A percentile compares a stretch with the other conserved stretches of the same genome.
Conservation (phyloP, 129 eudicot genomes). For the Mikania micrantha region DNA sequence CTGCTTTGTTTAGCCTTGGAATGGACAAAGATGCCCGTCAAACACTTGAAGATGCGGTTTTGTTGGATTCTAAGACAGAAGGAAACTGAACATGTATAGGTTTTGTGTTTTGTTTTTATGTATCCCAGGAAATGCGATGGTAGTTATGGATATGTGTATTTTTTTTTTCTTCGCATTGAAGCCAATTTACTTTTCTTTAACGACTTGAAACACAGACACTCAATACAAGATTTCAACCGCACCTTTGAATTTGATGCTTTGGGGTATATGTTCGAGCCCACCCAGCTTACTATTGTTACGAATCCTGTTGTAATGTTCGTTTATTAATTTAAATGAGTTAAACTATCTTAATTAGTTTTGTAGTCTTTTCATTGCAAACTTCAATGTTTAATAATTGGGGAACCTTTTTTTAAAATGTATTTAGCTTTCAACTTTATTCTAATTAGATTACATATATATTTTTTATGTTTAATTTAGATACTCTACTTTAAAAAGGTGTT, state of each 20-base stretch:
- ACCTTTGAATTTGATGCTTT: no score
- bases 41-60: constrained; percentile 54
- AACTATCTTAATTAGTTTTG: not conserved
- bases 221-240: no score
- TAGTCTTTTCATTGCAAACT: not conserved
- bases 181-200: no score
- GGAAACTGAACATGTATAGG: constrained; percentile 9
- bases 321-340: constrained; percentile 14
- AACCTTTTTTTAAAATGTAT: no score
- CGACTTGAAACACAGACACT: no score
- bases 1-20: constrained; percentile 68
- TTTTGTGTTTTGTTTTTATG: constrained; percentile 11
- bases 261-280: no score
- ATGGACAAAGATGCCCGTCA: constrained; percentile 79
- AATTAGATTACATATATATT: no score
- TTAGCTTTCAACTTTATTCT: no score
- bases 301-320: constrained; percentile 18
- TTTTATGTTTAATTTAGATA: no score
- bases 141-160: constrained; percentile 29
- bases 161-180: constrained; percentile 19
- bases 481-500: no score
- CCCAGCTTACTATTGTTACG: constrained; percentile 9
- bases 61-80: constrained; percentile 10
- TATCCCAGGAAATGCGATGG: constrained; percentile 15
- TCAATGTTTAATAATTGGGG: no score